Evolutionary conservation across 345 rosid genomes (phyloP), one percentile per base, ranked within the genome.

Genomic region (Populus deltoides): DNA sequence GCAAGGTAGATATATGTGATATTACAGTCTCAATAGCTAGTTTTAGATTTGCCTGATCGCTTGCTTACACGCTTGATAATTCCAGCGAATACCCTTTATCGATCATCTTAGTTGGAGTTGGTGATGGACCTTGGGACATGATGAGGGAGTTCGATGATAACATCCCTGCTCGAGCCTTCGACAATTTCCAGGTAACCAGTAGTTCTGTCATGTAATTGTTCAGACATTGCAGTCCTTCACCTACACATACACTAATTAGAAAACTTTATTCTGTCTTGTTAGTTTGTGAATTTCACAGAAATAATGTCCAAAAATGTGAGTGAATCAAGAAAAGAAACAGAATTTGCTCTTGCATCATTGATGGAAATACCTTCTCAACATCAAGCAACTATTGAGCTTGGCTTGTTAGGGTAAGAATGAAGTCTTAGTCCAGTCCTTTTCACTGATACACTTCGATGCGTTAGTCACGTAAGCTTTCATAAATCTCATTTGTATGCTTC

Each of bases 91-190:
- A 91, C 85, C 98, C 98, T 35, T 75, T 97, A 68, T 94, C 98
- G 35, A 92, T 97, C 66, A 83, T 94, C 65, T 85, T 94, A 74
- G 98, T 97, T 0, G 99, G 99, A 70, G 98, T 97, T 1, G 99
- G 99, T 31, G 99, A 97, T 83, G 99, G 99, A 17, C 99, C 99
- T 35, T 97, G 99, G 99, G 98, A 97, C 79, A 92, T 89, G 88
- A 97, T 97, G 99, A 86, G 87, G 78, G 97, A 97, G 82, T 97
- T 97, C 51, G 98, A 94, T 69, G 99, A 97, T 77, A 97, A 97
- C 81, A 97, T 97, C 49, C 98, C 99, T 76, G 78, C 97, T 68
- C 85, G 99, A 84, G 98, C 89, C 18, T 97, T 97, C 33, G 99
- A 97, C 72, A 94, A 97, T 86, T 97, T 97, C 88, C 99, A 97